A percentile compares a stretch with the other conserved stretches of the same genome.
These are phyloP conservation scores for Parmelia sp. DNA, from an alignment of 495 filamentous ascomycete genomes.

Conservation along the genomic window DNA sequence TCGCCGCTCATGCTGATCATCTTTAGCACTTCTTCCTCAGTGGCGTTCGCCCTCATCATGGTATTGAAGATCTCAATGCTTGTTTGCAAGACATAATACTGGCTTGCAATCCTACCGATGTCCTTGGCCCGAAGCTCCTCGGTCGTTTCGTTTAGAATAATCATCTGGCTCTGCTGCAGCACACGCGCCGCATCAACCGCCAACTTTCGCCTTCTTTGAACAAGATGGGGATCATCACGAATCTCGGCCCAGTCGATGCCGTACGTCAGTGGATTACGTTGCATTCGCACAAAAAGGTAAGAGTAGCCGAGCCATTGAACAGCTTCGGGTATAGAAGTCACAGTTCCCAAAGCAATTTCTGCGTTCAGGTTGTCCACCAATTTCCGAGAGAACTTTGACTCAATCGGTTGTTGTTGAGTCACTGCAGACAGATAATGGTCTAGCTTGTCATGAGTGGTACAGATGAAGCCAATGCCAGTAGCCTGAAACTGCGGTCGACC, in stretches of 20 bases:
- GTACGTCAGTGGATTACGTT: constrained; percentile 81
- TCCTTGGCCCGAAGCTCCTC: constrained; percentile 90
- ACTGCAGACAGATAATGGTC: constrained; percentile 89
- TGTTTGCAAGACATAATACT: constrained; percentile 89
- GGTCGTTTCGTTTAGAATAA: constrained; percentile 91
- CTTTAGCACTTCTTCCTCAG: constrained; percentile 80
- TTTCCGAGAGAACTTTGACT: constrained; percentile 83
- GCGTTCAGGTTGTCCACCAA: constrained; percentile 96
- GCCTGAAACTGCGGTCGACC: constrained; percentile 96
- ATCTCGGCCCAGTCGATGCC: constrained; percentile 96
- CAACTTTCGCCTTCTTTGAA: constrained; percentile 72
- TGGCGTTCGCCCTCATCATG: constrained; percentile 73
- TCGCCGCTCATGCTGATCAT: constrained; percentile 97
- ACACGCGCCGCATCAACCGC: constrained; percentile 80
- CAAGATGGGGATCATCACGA: constrained; percentile 74
- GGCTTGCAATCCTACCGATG: constrained; percentile 91
- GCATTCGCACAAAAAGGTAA: constrained; percentile 95
- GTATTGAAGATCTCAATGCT: constrained; percentile 94
- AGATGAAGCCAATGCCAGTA: constrained; percentile 92
- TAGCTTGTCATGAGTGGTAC: constrained; percentile 86
- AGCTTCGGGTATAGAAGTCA: constrained; percentile 88
- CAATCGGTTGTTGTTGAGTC: constrained; percentile 92
- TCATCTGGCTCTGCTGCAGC: constrained; percentile 91
- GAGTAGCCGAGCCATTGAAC: constrained; percentile 98
- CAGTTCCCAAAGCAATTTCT: constrained; percentile 88